A percentile compares a stretch with the other conserved stretches of the same genome.
Conservation (phyloP, 1,139 yeast genomes). For the Pichia cactophila region DNA sequence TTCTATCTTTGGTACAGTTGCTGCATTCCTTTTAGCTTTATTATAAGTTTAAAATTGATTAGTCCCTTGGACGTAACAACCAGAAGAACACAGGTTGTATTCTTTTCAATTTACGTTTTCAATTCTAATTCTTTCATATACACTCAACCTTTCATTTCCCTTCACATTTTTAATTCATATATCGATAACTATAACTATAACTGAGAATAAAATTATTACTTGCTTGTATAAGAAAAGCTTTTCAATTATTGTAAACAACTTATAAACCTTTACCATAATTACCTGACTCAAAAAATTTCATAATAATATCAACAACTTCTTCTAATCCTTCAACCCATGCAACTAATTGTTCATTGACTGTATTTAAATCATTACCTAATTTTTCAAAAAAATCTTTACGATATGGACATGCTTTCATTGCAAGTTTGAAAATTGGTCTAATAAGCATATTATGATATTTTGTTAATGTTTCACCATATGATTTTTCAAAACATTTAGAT, state of each 20-base stretch:
- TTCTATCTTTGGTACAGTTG: slow-evolving; percentile 50
- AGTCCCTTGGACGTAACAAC: background rate
- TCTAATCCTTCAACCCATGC: slow-evolving; percentile 76
- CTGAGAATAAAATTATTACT: background rate
- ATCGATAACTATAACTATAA: slow-evolving; percentile 10
- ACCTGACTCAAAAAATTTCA: slow-evolving; percentile 70
- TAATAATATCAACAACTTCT: slow-evolving; percentile 61
- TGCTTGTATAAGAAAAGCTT: too few species aligned
- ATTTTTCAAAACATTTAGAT: slow-evolving; percentile 71
- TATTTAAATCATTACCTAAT: slow-evolving; percentile 62
- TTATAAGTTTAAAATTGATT: slow-evolving; percentile 35
- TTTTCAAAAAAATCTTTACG: slow-evolving; percentile 78
- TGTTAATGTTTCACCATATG: slow-evolving; percentile 71
- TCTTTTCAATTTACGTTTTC: slow-evolving; percentile 2
- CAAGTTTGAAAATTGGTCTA: slow-evolving; percentile 83
- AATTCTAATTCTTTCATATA: background rate
- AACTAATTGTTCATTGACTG: slow-evolving; percentile 56
- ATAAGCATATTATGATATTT: slow-evolving; percentile 77
- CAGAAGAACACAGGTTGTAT: background rate
- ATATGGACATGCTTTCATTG: slow-evolving; percentile 94
- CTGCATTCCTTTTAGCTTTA: slow-evolving; percentile 57
- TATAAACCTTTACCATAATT: slow-evolving; percentile 86
- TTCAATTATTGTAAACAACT: slow-evolving; percentile 4
- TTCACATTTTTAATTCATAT: background rate
- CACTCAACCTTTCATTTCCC: background rate